Conservation (phyloP, 768 basidiomycete genomes). For the Boletus rubropictus region DNA sequence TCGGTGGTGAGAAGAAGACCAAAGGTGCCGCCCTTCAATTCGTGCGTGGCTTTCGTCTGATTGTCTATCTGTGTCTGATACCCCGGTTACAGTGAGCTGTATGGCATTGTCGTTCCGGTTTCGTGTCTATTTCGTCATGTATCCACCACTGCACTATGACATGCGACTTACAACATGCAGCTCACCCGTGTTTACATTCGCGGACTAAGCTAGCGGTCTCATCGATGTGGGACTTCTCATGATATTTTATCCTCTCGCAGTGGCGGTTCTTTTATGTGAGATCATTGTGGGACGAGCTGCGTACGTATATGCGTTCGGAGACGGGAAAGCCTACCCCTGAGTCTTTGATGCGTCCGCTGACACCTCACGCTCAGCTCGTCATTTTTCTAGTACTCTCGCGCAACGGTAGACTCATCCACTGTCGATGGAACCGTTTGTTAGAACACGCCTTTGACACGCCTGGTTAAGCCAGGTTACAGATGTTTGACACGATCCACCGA, state of each 20-base stretch:
- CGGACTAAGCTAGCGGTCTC: neutral
- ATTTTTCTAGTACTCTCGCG: too few relatives aligned
- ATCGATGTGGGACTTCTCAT: neutral
- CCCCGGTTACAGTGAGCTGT: conserved; percentile 17
- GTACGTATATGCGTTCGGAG: neutral
- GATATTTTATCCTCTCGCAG: neutral
- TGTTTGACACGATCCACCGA: too few relatives aligned
- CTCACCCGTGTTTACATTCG: conserved; percentile 7
- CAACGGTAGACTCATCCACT: too few relatives aligned
- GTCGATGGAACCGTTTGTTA: too few relatives aligned
- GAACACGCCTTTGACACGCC: too few relatives aligned
- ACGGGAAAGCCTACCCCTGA: too few relatives aligned
- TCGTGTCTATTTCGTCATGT: conserved; percentile 22
- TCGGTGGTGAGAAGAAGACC: conserved; percentile 99
- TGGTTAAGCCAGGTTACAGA: too few relatives aligned
- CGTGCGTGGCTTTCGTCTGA: conserved; percentile 47
- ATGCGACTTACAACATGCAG: conserved; percentile 25
- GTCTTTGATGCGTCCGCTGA: too few relatives aligned
- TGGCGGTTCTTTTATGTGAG: neutral
- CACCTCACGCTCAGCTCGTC: too few relatives aligned
- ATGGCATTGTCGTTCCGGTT: conserved; percentile 9
- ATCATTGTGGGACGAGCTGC: neutral
- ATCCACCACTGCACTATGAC: conserved; percentile 21
- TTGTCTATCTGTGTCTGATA: conserved; percentile 1
- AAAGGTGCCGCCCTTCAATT: conserved; percentile 94